Conservation (phyloP, 1,284 basidiomycete species). For the Trichosporon coremiiforme region DNA sequence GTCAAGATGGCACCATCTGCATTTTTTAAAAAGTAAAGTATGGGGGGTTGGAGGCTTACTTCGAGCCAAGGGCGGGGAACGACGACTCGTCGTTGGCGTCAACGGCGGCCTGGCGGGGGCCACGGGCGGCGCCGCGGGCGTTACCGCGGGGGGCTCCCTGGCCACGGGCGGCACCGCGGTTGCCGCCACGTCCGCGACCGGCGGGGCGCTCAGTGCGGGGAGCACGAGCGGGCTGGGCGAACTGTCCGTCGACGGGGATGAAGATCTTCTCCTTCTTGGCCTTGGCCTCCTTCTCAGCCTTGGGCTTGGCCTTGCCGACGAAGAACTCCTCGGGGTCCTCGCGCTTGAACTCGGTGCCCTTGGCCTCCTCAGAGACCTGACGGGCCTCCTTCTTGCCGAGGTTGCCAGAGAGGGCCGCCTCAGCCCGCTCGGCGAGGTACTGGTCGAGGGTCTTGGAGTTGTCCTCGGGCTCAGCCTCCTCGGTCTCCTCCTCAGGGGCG, state of each 20-base stretch:
- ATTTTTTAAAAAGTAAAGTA: conserved; percentile 17
- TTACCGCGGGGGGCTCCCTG: conserved; percentile 57
- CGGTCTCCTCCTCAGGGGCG: conserved; percentile 48
- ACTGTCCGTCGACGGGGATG: conserved; percentile 56
- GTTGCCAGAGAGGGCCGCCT: conserved; percentile 38
- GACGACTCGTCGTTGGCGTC: conserved; percentile 75
- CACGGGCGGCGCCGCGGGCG: conserved; percentile 41
- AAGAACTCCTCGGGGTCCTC: conserved; percentile 54
- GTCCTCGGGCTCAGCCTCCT: conserved; percentile 81
- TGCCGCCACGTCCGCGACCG: conserved; percentile 41
- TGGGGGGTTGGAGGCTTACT: conserved; percentile 34
- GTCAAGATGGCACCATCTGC: conserved; percentile 14
- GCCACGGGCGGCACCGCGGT: conserved; percentile 55
- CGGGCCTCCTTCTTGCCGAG: conserved; percentile 42
- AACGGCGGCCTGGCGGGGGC: conserved; percentile 54
- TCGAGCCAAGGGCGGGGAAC: conserved; percentile 71
- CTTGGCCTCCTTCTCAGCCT: conserved; percentile 39
- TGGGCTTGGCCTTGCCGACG: conserved; percentile 49
- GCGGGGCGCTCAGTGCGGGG: conserved; percentile 39
- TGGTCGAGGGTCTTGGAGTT: conserved; percentile 66
- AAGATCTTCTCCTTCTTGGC: conserved; percentile 57
- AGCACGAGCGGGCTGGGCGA: conserved; percentile 48
- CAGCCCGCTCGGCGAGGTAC: conserved; percentile 56
- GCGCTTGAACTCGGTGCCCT: conserved; percentile 52
- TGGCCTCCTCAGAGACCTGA: conserved; percentile 41